Base-by-base conservation (phyloP, 2,329 filamentous ascomycete species). In the Tolypocladium tropicale region DNA sequence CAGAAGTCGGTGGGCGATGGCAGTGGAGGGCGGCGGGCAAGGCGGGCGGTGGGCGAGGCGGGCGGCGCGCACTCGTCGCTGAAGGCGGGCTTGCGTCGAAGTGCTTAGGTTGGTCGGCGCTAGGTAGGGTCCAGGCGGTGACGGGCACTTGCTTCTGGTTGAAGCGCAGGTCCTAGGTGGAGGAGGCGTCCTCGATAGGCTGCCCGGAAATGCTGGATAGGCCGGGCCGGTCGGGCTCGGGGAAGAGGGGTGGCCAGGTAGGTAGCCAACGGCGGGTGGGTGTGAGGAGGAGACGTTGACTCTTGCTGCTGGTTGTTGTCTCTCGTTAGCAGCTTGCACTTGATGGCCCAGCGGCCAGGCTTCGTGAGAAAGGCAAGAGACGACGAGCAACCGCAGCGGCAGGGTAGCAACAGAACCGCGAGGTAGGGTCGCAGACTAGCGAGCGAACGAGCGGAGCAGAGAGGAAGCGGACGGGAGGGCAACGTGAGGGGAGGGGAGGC, bases 61-160 rank as follows among this genome's bases (percentile, higher is more conserved):
- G 46, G 10, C 6, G 3, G n/a, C 21, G 36, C 37, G 54, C 34
- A 18, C 16, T 18, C 41, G 41, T 25, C 41, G 41, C 21, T 25
- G 41, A 23, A 14, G 18, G 21, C 37, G 50, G 50, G 30, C 33
- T 34, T 39, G 37, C 32, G 53, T 46, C 25, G 23, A n/a, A 18
- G 46, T 16, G 14, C 25, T 25, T 30, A n/a, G n/a, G n/a, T n/a
- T n/a, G n/a, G n/a, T n/a, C n/a, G n/a, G n/a, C n/a, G n/a, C n/a
- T n/a, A 7, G 21, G 23, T 48, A 54, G 57, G 58, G 60, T 58
- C 56, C 60, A 59, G 59, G 61, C 62, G 61, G 62, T 65, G 60
- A 62, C 59, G 59, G 58, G 55, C 49, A 53, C 41, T 28, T 48
- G 53, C 48, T 36, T 56, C 7, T 36, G 33, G 33, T 37, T 37